Conservation (phyloP, 208 protist genomes). For the Herpetomonas tarakana region DNA sequence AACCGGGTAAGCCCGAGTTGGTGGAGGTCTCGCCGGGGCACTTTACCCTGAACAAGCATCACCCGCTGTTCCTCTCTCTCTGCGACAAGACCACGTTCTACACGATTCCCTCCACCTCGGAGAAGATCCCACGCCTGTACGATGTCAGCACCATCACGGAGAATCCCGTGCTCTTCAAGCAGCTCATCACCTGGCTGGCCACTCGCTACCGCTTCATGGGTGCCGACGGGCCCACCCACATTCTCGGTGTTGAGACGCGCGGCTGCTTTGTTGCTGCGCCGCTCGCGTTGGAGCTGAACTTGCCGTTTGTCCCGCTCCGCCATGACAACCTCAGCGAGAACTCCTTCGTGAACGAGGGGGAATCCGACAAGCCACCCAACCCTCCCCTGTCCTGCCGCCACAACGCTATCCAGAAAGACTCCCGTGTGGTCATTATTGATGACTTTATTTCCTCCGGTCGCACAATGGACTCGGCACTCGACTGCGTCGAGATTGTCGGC, state of each 20-base stretch:
- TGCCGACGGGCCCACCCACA: constrained; percentile 50
- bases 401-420: constrained; percentile 40
- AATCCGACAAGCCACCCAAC: constrained; percentile 20
- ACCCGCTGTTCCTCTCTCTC: constrained; percentile 29
- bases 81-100: constrained; percentile 15
- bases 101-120: constrained; percentile 13
- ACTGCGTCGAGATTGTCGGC: constrained; percentile 56
- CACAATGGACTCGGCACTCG: constrained; percentile 65
- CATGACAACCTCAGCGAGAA: constrained; percentile 40
- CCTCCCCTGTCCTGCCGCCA: constrained; percentile 51
- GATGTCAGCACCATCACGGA: constrained; percentile 85
- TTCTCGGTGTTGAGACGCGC: constrained; percentile 72
- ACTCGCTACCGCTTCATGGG: constrained; percentile 64
- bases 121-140: constrained; percentile 49
- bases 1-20: constrained; percentile 3
- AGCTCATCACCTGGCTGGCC: constrained; percentile 58
- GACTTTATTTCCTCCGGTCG: constrained; percentile 83
- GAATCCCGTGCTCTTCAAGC: constrained; percentile 55
- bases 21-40: constrained; percentile 37
- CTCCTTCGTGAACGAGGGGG: constrained; percentile 45
- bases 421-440: constrained; percentile 84
- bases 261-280: constrained; percentile 77
- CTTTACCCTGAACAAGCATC: constrained; percentile 28
- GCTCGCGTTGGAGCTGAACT: constrained; percentile 63
- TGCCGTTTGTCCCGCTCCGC: constrained; percentile 77